Conservation (phyloP, 495 filamentous ascomycete genomes). For the Neurospora discreta region DNA sequence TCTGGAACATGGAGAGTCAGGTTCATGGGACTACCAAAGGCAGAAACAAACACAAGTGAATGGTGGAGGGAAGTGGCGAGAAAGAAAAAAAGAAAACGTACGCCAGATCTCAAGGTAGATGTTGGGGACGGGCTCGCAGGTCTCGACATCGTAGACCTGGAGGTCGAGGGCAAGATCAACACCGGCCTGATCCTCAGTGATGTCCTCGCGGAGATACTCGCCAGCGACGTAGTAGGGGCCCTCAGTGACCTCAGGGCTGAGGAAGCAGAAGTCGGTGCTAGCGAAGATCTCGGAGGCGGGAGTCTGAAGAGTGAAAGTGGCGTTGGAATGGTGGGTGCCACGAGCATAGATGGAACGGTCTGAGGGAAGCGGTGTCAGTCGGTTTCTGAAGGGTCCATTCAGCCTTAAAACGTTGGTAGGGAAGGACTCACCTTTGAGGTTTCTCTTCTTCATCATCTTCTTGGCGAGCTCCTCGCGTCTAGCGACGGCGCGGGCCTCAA, state of each 20-base stretch:
- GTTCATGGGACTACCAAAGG: background rate
- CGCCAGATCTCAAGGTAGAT: conserved; percentile 52
- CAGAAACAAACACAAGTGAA: background rate
- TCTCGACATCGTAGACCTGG: conserved; percentile 47
- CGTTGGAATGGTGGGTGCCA: background rate
- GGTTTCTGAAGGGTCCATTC: conserved; percentile 2
- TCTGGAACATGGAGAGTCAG: conserved; percentile 3
- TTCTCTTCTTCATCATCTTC: conserved; percentile 13
- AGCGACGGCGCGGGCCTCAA: conserved; percentile 31
- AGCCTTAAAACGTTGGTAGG: conserved; percentile 2
- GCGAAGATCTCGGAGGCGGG: conserved; percentile 28
- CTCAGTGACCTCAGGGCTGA: conserved; percentile 42
- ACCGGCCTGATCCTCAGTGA: conserved; percentile 45
- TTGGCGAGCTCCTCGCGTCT: conserved; percentile 26
- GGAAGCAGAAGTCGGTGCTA: conserved; percentile 42
- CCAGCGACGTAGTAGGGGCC: conserved; percentile 41
- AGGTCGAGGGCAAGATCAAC: conserved; percentile 48
- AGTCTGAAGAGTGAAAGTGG: conserved; percentile 5
- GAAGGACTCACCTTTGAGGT: conserved; percentile 2
- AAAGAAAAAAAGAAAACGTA: conserved; percentile 21
- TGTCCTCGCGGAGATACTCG: conserved; percentile 41
- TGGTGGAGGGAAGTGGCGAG: background rate
- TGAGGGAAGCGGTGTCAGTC: conserved; percentile 1
- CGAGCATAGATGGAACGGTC: background rate
- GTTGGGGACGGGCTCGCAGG: conserved; percentile 44